Evolutionary conservation across 805 yeast species (phyloP).

Genomic region (Pichia cephalocereana): DNA sequence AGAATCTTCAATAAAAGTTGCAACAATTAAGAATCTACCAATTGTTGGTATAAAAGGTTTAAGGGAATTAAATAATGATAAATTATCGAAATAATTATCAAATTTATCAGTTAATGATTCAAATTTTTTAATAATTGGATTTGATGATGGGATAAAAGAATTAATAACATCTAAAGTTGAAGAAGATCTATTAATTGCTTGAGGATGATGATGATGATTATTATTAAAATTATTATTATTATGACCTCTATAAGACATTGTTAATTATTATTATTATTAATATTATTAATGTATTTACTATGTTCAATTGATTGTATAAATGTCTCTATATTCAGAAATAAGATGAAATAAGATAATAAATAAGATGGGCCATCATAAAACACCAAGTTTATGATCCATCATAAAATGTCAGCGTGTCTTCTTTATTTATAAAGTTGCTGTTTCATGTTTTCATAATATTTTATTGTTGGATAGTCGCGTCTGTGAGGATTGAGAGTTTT

Average conservation of each 20-base stretch:
- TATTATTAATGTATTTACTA: too few relatives aligned
- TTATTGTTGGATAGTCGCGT: too few relatives aligned
- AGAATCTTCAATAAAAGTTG: constrained; percentile 88
- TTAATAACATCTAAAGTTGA: constrained; percentile 19
- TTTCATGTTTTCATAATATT: too few relatives aligned
- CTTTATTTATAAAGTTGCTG: too few relatives aligned
- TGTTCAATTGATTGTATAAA: too few relatives aligned
- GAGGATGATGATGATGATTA: constrained; percentile 3
- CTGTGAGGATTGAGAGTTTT: too few relatives aligned
- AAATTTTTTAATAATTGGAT: constrained; percentile 29
- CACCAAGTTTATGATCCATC: too few relatives aligned
- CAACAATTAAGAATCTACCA: constrained; percentile 85
- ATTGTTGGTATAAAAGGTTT: constrained; percentile 77
- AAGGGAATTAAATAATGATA: constrained; percentile 33
- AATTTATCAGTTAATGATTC: constrained; percentile 44
- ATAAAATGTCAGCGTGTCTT: too few relatives aligned
- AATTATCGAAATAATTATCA: constrained; percentile 45
- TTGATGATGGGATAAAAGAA: constrained; percentile 24
- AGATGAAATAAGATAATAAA: too few relatives aligned
- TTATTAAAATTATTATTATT: background rate
- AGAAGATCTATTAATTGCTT: constrained; percentile 4
- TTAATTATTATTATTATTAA: too few relatives aligned
- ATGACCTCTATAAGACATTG: constrained; percentile 26
- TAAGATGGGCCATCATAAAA: too few relatives aligned
- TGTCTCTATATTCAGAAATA: too few relatives aligned